A percentile compares a stretch with the other conserved stretches of the same genome.
These are phyloP conservation scores for Fusarium lateritium DNA, from an alignment of 2,329 filamentous ascomycete genomes.

Conservation along the genomic window DNA sequence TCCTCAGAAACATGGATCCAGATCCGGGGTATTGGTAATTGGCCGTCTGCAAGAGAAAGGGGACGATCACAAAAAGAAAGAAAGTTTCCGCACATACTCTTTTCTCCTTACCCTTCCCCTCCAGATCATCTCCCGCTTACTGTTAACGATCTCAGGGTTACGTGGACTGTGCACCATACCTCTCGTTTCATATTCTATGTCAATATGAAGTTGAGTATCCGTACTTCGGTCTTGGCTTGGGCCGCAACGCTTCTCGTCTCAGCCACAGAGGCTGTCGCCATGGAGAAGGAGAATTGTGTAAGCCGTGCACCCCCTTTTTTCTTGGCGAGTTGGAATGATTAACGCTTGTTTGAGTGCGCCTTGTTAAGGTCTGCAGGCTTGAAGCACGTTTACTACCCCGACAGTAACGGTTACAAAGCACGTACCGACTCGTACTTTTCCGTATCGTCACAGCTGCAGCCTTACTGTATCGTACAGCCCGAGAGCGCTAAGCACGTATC, in stretches of 20 bases:
- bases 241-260: slow-evolving; percentile 2
- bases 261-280: not conserved
- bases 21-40: no score
- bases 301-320: not conserved
- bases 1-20: not conserved
- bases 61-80: slow-evolving; percentile 22
- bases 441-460: slow-evolving; percentile 35
- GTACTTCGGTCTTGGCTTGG: slow-evolving; percentile 18
- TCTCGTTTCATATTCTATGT: slow-evolving; percentile 3
- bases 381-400: slow-evolving; percentile 30
- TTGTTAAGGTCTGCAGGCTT: slow-evolving; percentile 25
- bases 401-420: slow-evolving; percentile 25
- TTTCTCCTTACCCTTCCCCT: not conserved
- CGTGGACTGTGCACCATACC: not conserved
- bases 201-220: slow-evolving; percentile 12
- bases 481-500: slow-evolving; percentile 41
- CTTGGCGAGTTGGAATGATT: not conserved
- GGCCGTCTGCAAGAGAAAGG: not conserved
- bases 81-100: slow-evolving; percentile 17
- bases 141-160: not conserved
- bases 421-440: slow-evolving; percentile 47
- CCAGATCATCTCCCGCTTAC: slow-evolving; percentile 3
- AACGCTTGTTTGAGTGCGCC: slow-evolving; percentile 21
- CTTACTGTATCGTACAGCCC: slow-evolving; percentile 49
- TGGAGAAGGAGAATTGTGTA: slow-evolving; percentile 15